These are phyloP conservation scores for Quercus robur DNA, from an alignment of 306 rosid species.

Conservation along the genomic window DNA sequence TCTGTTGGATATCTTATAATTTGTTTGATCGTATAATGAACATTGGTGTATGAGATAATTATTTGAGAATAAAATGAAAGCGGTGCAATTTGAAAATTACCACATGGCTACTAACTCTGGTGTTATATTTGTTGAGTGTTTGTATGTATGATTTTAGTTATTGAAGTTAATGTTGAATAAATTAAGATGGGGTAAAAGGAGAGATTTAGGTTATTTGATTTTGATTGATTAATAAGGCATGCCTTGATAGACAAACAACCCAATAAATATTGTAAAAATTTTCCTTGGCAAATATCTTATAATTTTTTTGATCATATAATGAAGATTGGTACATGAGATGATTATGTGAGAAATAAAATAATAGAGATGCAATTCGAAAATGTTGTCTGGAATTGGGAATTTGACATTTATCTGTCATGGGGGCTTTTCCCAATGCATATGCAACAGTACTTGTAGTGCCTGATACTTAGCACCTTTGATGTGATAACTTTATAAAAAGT, in stretches of 20 bases:
- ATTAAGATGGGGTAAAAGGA: no score
- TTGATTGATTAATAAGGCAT: not conserved
- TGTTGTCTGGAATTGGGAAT: not conserved
- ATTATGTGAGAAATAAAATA: not conserved
- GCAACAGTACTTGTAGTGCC: not conserved
- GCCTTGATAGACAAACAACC: not conserved
- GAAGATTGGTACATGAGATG: not conserved
- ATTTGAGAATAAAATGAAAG: not conserved
- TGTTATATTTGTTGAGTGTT: not conserved
- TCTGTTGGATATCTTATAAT: not conserved
- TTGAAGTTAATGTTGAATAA: not conserved
- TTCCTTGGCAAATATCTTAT: not conserved
- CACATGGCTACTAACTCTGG: not conserved
- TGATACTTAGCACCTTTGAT: not conserved
- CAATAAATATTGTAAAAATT: not conserved
- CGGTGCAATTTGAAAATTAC: not conserved
- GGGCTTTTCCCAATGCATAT: not conserved
- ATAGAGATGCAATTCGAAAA: not conserved
- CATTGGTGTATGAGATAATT: not conserved
- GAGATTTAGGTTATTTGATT: no score
- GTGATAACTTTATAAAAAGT: not conserved
- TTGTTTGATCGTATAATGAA: not conserved
- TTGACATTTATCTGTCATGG: not conserved
- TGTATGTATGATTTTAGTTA: not conserved
- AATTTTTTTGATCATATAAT: not conserved